Evolutionary conservation across 2,329 filamentous ascomycete species (phyloP), one percentile per base, ranked within the genome.

Genomic region (Cercospora berteroae): DNA sequence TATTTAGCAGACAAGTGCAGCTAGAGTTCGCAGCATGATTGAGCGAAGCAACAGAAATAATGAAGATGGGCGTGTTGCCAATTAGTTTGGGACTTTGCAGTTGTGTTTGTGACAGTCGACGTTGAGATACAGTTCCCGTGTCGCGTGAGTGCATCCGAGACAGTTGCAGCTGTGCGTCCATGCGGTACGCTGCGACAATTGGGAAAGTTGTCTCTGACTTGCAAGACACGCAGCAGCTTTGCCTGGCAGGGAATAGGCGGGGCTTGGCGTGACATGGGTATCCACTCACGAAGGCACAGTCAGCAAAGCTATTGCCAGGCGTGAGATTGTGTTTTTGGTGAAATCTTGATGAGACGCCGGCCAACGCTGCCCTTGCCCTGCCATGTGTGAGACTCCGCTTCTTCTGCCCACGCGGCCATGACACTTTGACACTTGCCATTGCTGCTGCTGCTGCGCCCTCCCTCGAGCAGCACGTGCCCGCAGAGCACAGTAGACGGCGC

Each of bases 71-170:
- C 42, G 42, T 20, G 42, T 50, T 50, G 44, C 44, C n/a, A 23
- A 25, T 18, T 1, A 39, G 36, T 39, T n/a, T n/a, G n/a, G n/a
- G 58, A 25, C 36, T 18, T 57, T 57, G 33, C 60, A 50, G 25
- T 20, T 33, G n/a, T 16, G 33, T 18, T 33, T 59, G 36, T 42
- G 48, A 57, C 52, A 33, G 33, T 59, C 58, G 66, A 66, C 56
- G 67, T 66, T 64, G 55, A 67, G 55, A 67, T 67, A 64, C 27
- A 58, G 56, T 64, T 66, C 42, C 31, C 23, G 58, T 60, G 58
- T 60, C 58, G 58, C 36, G 36, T 42, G 29, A 62, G 62, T 65
- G 58, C 57, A 56, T 61, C 65, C 65, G 65, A 67, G 65, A 67
- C 65, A 66, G 27, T 44, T 25, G 56, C 31, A 29, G 39, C 48